These are phyloP conservation scores for Trichocomaceae sp. DNA, from an alignment of 2,329 filamentous ascomycete species.

Conservation along the genomic window DNA sequence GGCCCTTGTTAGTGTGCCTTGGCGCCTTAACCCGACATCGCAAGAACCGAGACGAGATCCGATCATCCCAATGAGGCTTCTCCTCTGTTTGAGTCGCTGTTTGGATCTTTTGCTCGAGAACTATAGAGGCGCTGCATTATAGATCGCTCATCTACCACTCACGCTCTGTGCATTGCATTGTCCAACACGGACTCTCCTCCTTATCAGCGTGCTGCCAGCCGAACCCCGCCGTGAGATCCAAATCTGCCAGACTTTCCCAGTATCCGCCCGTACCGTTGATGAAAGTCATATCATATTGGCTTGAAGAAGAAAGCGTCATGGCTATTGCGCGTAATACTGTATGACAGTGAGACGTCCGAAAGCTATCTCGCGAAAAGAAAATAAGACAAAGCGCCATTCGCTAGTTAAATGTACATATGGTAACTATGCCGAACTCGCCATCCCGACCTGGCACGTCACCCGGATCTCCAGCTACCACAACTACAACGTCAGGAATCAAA, in stretches of 20 bases:
- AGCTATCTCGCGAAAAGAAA: not conserved
- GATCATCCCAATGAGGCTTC: not conserved
- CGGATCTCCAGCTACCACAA: slow-evolving; percentile 18
- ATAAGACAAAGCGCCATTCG: not conserved
- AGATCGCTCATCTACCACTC: not conserved
- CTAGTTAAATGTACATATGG: slow-evolving; percentile 10
- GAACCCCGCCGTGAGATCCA: slow-evolving; percentile 7
- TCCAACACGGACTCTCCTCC: not conserved
- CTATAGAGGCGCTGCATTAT: not conserved
- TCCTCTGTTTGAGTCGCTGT: not conserved
- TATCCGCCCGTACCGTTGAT: not conserved
- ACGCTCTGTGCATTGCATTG: too few species aligned
- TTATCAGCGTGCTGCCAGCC: not conserved
- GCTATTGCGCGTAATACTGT: not conserved
- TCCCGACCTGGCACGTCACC: slow-evolving; percentile 24
- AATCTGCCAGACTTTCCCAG: not conserved
- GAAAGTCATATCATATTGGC: not conserved
- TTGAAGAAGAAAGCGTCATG: not conserved
- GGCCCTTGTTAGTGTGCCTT: not conserved
- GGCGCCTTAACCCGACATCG: not conserved
- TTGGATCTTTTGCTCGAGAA: not conserved
- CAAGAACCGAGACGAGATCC: not conserved
- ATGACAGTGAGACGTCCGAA: not conserved
- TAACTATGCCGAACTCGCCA: slow-evolving; percentile 30
- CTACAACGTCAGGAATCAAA: slow-evolving; percentile 26